These are phyloP conservation scores for Pleurotus giganteus DNA, from an alignment of 768 basidiomycete species.

Conservation along the genomic window DNA sequence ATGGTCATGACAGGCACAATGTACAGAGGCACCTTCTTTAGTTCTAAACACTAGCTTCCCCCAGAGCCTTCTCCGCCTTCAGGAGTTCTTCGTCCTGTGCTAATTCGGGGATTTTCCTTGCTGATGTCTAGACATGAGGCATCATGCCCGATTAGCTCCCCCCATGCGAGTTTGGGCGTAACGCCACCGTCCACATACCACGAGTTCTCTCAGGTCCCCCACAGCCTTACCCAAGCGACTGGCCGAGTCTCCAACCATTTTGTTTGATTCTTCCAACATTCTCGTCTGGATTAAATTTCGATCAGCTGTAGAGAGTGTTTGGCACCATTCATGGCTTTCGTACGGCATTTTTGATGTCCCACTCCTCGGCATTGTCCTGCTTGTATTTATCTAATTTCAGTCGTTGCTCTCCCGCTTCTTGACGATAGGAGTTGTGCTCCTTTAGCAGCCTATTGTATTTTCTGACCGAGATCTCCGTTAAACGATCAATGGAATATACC, in stretches of 20 bases:
- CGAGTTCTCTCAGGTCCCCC: conserved; percentile 60
- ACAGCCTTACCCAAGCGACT: conserved; percentile 59
- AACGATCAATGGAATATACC: conserved; percentile 26
- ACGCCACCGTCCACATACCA: conserved; percentile 50
- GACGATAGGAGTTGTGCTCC: conserved; percentile 63
- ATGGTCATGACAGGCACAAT: not conserved
- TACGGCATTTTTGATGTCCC: conserved; percentile 77
- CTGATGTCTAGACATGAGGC: conserved; percentile 31
- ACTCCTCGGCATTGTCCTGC: conserved; percentile 62
- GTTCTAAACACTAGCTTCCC: conserved; percentile 47
- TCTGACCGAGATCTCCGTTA: not conserved
- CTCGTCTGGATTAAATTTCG: conserved; percentile 43
- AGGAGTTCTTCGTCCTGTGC: conserved; percentile 41
- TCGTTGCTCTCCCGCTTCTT: conserved; percentile 61
- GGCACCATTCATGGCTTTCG: conserved; percentile 22
- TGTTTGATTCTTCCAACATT: conserved; percentile 74
- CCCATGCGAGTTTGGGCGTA: not conserved
- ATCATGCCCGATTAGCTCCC: not conserved
- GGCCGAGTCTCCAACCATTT: conserved; percentile 73
- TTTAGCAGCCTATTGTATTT: conserved; percentile 52
- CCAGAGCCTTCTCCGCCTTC: conserved; percentile 59
- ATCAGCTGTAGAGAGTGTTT: not conserved
- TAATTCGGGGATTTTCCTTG: conserved; percentile 41
- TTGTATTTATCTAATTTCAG: conserved; percentile 60
- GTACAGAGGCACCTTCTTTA: not conserved